Evolutionary conservation across 2,329 filamentous ascomycete species (phyloP).

Genomic region (Hymenoscyphus repandus): DNA sequence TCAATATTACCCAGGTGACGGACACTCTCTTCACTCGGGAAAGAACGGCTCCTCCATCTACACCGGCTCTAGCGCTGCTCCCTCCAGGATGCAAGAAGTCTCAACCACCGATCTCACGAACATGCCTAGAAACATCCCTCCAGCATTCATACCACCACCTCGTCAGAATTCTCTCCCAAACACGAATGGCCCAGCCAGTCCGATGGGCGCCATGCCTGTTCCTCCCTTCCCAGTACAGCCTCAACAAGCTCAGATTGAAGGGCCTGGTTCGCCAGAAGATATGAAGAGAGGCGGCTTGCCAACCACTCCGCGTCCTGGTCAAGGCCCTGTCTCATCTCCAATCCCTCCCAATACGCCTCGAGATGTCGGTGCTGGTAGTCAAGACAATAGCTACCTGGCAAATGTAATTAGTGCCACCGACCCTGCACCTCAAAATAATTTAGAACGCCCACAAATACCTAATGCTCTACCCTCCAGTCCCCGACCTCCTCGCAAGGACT

Average conservation of each 20-base stretch:
- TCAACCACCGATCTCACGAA: constrained; percentile 22
- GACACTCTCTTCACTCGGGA: constrained; percentile 50
- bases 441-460: constrained; percentile 13
- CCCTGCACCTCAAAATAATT: neutral
- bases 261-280: constrained; percentile 8
- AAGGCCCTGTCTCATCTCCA: constrained; percentile 11
- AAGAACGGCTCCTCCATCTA: constrained; percentile 42
- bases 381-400: constrained; percentile 30
- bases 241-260: constrained; percentile 19
- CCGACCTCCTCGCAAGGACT: constrained; percentile 34
- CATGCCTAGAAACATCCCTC: constrained; percentile 24
- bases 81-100: constrained; percentile 23
- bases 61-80: constrained; percentile 36
- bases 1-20: constrained; percentile 52
- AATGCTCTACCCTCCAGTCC: constrained; percentile 30
- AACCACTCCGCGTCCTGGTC: constrained; percentile 12
- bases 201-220: constrained; percentile 28
- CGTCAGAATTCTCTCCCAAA: constrained; percentile 44
- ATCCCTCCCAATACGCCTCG: constrained; percentile 4
- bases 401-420: constrained; percentile 15
- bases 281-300: constrained; percentile 20
- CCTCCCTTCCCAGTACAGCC: constrained; percentile 26
- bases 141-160: constrained; percentile 29
- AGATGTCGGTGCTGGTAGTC: constrained; percentile 15
- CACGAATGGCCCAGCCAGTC: constrained; percentile 34